Evolutionary conservation across 805 yeast genomes (phyloP).

Genomic region (Ogataea ramenticola): DNA sequence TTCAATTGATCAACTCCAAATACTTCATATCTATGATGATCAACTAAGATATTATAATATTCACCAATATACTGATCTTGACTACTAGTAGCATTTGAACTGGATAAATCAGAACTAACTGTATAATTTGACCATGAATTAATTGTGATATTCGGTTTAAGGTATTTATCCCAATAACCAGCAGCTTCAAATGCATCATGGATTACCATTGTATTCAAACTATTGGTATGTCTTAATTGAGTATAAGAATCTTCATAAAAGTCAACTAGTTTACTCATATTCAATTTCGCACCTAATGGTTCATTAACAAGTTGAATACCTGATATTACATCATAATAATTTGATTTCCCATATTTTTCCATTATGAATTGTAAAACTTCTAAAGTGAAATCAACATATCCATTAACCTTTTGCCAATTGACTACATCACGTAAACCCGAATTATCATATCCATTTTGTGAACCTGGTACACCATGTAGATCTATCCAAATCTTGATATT

Average conservation of each 20-base stretch:
- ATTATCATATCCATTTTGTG: constrained; percentile 94
- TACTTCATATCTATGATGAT: constrained; percentile 92
- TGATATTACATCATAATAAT: constrained; percentile 48
- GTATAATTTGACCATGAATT: neutral
- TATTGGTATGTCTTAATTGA: constrained; percentile 31
- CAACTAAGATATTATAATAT: constrained; percentile 66
- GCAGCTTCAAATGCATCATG: constrained; percentile 60
- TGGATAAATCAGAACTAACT: neutral
- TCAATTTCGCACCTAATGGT: constrained; percentile 52
- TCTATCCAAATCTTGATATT: constrained; percentile 82
- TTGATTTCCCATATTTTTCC: constrained; percentile 41
- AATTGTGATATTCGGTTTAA: constrained; percentile 14
- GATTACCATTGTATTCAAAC: constrained; percentile 39
- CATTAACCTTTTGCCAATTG: constrained; percentile 33
- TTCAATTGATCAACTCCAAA: constrained; percentile 57
- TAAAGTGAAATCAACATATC: constrained; percentile 40
- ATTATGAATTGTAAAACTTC: constrained; percentile 43
- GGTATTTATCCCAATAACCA: constrained; percentile 47
- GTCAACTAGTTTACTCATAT: constrained; percentile 32
- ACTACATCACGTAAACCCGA: constrained; percentile 70
- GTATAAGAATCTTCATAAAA: constrained; percentile 37
- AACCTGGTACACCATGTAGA: constrained; percentile 94
- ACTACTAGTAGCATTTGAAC: neutral
- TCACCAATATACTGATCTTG: constrained; percentile 12
- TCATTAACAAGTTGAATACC: constrained; percentile 71